Conservation (phyloP, 345 rosid species). For the Lagerstroemia speciosa region DNA sequence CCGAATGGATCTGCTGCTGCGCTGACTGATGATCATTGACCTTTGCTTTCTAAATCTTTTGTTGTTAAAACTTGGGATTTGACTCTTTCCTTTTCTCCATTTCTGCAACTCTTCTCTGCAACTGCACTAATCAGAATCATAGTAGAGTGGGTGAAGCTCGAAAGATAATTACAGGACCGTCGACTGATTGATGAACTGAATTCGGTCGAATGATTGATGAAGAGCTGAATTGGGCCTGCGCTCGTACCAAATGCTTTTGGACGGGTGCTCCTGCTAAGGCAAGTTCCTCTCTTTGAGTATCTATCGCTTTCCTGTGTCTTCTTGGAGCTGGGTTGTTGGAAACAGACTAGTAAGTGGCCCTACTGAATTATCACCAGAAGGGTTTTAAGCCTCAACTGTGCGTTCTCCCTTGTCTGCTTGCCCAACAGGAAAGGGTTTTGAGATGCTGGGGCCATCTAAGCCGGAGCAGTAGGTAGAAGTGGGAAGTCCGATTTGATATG, state of each 20-base stretch:
- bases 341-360: background rate
- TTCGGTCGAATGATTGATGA: too few species aligned
- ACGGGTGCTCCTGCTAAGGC: background rate
- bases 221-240: background rate
- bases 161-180: background rate
- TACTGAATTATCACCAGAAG: conserved; percentile 4
- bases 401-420: conserved; percentile 2
- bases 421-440: background rate
- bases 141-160: background rate
- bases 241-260: background rate
- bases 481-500: background rate
- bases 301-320: background rate
- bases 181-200: too few species aligned
- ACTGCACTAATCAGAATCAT: background rate
- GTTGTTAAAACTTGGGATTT: background rate
- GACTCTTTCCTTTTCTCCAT: too few species aligned
- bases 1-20: background rate
- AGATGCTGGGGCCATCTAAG: background rate
- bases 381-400: background rate
- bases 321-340: conserved; percentile 3
- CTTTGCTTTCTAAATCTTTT: background rate
- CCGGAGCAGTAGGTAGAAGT: background rate
- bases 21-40: background rate
- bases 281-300: background rate
- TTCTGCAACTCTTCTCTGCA: background rate